Evolutionary conservation across 2,329 filamentous ascomycete species (phyloP).

Genomic region (Coccinonectria pachysandricola): DNA sequence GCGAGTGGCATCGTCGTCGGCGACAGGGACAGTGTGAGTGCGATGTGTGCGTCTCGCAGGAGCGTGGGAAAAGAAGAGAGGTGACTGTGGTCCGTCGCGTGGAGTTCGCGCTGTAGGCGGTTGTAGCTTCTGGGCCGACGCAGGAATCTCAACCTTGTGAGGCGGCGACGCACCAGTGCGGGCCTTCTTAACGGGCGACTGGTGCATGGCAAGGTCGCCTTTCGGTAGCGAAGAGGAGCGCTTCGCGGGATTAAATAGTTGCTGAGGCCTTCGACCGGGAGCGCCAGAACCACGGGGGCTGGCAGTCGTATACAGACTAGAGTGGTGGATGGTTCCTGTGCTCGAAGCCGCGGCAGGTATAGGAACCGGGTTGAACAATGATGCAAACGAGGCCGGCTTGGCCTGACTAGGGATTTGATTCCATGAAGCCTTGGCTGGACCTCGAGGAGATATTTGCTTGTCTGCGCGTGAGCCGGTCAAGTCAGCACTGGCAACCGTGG

Average conservation of each 20-base stretch:
- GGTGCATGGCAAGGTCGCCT: constrained; percentile 22
- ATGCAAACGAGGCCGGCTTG: constrained; percentile 11
- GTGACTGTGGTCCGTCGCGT: constrained; percentile 34
- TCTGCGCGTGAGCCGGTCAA: constrained; percentile 7
- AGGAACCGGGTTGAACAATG: constrained; percentile 5
- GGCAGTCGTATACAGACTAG: constrained; percentile 10
- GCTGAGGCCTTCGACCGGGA: constrained; percentile 8
- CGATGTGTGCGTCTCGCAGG: constrained; percentile 26
- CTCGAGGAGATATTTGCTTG: constrained; percentile 8
- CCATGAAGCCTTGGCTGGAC: constrained; percentile 12
- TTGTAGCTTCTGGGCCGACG: constrained; percentile 13
- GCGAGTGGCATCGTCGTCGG: constrained; percentile 27
- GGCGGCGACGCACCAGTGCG: constrained; percentile 37
- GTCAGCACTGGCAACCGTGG: constrained; percentile 2
- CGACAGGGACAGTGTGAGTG: constrained; percentile 26
- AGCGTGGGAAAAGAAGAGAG: constrained; percentile 42
- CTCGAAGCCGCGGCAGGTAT: constrained; percentile 4
- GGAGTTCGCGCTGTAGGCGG: constrained; percentile 15
- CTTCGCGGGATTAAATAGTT: constrained; percentile 14
- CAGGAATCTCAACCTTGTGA: constrained; percentile 32
- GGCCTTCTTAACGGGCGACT: constrained; percentile 35
- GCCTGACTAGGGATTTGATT: constrained; percentile 11
- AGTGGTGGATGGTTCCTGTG: constrained; percentile 12
- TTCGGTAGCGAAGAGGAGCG: constrained; percentile 14
- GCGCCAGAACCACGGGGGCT: constrained; percentile 9